These are phyloP conservation scores for Camellia granthamiana DNA, from an alignment of 148 eudicot species.

Conservation along the genomic window DNA sequence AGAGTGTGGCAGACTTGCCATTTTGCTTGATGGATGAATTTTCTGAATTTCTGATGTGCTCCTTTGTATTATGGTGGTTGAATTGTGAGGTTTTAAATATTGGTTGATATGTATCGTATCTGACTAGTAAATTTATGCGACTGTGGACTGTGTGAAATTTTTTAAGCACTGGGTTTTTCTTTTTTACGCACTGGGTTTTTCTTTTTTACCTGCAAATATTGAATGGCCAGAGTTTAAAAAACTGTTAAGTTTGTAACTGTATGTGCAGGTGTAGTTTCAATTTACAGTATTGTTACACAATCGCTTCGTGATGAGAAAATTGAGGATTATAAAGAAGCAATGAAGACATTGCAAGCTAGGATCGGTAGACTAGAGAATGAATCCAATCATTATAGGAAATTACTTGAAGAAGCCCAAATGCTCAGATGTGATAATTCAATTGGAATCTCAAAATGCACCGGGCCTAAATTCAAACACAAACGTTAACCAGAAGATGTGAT, in stretches of 20 bases:
- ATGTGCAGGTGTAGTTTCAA: constrained; percentile 8
- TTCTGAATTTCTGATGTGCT: not conserved
- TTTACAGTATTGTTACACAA: not conserved
- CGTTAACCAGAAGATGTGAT: not conserved
- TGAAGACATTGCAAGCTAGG: constrained; percentile 4
- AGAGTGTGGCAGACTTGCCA: not conserved
- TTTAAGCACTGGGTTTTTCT: not conserved
- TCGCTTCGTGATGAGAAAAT: constrained; percentile 6
- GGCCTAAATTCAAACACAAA: not conserved
- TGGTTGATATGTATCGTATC: too few relatives aligned
- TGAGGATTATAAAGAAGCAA: not conserved
- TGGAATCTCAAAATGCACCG: not conserved
- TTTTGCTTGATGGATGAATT: not conserved
- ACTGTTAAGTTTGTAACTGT: not conserved
- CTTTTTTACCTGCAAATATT: not conserved
- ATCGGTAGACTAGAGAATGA: not conserved
- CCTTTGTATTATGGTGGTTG: too few relatives aligned
- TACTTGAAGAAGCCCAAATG: not conserved
- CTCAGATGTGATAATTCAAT: not conserved
- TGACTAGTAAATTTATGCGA: not conserved
- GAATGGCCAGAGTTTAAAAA: too few relatives aligned
- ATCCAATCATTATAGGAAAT: not conserved
- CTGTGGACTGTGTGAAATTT: not conserved
- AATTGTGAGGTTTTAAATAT: too few relatives aligned
- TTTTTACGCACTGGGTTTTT: not conserved